These are phyloP conservation scores for Pichia sp. DNA, from an alignment of 1,139 yeast genomes.

Conservation along the genomic window DNA sequence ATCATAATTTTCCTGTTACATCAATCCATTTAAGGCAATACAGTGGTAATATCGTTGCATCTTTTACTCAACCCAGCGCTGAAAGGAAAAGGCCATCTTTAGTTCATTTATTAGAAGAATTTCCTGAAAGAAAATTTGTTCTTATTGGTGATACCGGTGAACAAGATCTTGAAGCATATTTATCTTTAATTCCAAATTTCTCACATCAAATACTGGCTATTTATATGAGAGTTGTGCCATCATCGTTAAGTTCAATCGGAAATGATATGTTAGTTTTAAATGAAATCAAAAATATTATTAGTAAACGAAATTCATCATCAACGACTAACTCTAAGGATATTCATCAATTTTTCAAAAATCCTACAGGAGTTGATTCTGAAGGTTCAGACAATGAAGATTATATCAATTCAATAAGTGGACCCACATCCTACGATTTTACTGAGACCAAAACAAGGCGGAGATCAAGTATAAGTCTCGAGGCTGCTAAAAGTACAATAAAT, in stretches of 20 bases:
- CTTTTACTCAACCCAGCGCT: slow-evolving; percentile 80
- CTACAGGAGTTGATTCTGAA: slow-evolving; percentile 16
- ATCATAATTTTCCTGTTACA: slow-evolving; percentile 58
- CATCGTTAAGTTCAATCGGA: slow-evolving; percentile 48
- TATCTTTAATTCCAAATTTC: slow-evolving; percentile 52
- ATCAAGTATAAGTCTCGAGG: slow-evolving; percentile 13
- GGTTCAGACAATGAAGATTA: slow-evolving; percentile 6
- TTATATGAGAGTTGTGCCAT: slow-evolving; percentile 72
- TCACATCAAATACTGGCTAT: slow-evolving; percentile 67
- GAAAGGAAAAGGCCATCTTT: slow-evolving; percentile 69
- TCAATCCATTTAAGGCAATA: slow-evolving; percentile 85
- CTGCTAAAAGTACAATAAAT: slow-evolving; percentile 4
- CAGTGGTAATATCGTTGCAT: slow-evolving; percentile 68
- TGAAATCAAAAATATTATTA: slow-evolving; percentile 30
- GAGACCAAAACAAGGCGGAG: slow-evolving; percentile 10
- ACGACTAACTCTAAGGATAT: neutral
- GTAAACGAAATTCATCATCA: slow-evolving; percentile 8
- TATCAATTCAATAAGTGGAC: neutral
- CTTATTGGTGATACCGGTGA: slow-evolving; percentile 96
- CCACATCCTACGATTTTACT: neutral
- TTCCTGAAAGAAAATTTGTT: slow-evolving; percentile 69
- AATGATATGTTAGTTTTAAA: slow-evolving; percentile 38
- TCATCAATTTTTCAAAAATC: slow-evolving; percentile 7
- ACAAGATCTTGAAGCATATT: slow-evolving; percentile 86
- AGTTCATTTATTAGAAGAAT: slow-evolving; percentile 59